Percentiles rank a stretch among this genome's conserved stretches.
Conservation (phyloP, 805 yeast genomes). For the Ogataea paraovalis region DNA sequence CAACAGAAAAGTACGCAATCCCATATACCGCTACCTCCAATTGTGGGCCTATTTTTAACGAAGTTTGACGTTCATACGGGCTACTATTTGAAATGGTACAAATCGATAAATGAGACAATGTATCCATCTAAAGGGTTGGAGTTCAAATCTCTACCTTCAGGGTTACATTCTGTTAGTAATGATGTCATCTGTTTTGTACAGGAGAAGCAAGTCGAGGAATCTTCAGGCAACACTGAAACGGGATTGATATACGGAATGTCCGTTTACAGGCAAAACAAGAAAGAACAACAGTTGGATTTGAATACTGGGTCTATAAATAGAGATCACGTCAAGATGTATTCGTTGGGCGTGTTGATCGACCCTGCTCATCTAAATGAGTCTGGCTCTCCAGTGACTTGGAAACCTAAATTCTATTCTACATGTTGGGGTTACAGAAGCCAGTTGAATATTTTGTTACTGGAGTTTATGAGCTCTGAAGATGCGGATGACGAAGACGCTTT, state of each 20-base stretch:
- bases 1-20: neutral
- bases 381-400: slow-evolving; percentile 30
- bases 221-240: slow-evolving; percentile 10
- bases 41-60: slow-evolving; percentile 43
- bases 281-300: slow-evolving; percentile 10
- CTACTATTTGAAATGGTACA: slow-evolving; percentile 43
- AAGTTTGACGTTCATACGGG: slow-evolving; percentile 53
- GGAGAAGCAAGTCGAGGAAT: slow-evolving; percentile 15
- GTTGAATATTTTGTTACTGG: slow-evolving; percentile 30
- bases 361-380: slow-evolving; percentile 26
- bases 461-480: slow-evolving; percentile 22
- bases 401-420: slow-evolving; percentile 36
- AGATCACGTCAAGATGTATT: slow-evolving; percentile 52
- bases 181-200: slow-evolving; percentile 55
- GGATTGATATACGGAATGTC: slow-evolving; percentile 45
- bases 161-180: slow-evolving; percentile 47
- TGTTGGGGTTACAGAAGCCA: slow-evolving; percentile 42
- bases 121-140: slow-evolving; percentile 45
- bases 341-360: slow-evolving; percentile 58
- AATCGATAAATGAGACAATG: slow-evolving; percentile 22
- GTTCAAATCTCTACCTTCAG: slow-evolving; percentile 65
- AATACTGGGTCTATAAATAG: slow-evolving; percentile 31
- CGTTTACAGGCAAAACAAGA: slow-evolving; percentile 42
- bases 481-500: slow-evolving; percentile 15
- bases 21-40: slow-evolving; percentile 23